Evolutionary conservation across 1,284 basidiomycete genomes (phyloP).

Genomic region (Melanopsichium pennsylvanicum): DNA sequence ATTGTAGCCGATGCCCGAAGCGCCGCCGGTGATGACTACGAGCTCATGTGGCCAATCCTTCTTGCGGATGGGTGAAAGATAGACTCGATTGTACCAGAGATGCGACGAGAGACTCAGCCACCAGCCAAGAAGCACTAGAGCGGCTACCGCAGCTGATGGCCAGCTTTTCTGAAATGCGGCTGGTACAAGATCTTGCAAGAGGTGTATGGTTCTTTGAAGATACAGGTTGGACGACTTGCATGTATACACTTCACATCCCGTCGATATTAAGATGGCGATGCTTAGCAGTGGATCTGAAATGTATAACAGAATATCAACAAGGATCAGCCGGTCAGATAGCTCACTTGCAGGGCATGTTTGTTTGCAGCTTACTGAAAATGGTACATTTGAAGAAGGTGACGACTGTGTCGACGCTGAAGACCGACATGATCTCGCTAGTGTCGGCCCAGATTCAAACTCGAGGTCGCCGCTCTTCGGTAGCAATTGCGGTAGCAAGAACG

Average conservation of each 20-base stretch:
- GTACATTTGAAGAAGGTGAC: conserved; percentile 19
- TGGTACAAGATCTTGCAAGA: neutral
- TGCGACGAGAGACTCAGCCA: conserved; percentile 18
- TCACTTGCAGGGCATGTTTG: neutral
- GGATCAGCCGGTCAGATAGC: no score
- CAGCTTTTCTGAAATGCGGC: neutral
- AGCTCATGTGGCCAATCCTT: conserved; percentile 39
- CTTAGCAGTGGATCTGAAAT: conserved; percentile 32
- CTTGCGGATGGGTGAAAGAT: conserved; percentile 12
- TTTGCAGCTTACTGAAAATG: conserved; percentile 24
- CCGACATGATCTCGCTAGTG: conserved; percentile 10
- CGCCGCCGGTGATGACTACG: conserved; percentile 69
- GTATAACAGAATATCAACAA: no score
- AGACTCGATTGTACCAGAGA: conserved; percentile 32
- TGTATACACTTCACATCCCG: conserved; percentile 7
- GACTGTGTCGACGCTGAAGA: conserved; percentile 23
- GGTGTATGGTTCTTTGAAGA: neutral
- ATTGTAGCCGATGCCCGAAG: conserved; percentile 85
- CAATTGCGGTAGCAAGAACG: no score
- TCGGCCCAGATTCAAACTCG: neutral
- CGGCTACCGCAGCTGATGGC: conserved; percentile 1
- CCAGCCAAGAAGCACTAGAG: conserved; percentile 15
- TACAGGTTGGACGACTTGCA: conserved; percentile 6
- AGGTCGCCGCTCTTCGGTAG: no score
- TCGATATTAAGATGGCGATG: conserved; percentile 6